A percentile compares a stretch with the other conserved stretches of the same genome.
Evolutionary conservation across 148 eudicot genomes (phyloP).

Genomic region (Rhododendron molle): DNA sequence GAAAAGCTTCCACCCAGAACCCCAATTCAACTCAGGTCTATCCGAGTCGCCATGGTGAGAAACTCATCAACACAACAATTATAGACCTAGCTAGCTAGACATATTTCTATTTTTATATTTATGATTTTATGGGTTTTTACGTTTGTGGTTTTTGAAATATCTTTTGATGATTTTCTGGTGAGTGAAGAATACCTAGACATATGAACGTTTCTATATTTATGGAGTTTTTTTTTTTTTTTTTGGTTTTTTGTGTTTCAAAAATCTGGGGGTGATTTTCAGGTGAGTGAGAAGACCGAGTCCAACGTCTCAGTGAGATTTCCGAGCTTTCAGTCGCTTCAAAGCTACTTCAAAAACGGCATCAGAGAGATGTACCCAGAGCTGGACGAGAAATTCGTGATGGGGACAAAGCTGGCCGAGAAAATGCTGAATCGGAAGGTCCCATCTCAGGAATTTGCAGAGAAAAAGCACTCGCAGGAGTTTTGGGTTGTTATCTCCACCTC

Average conservation of each 20-base stretch:
- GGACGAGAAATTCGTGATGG: constrained; percentile 60
- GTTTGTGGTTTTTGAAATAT: neutral
- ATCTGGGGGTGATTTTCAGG: constrained; percentile 32
- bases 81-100: neutral
- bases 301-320: constrained; percentile 66
- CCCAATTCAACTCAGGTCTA: constrained; percentile 50
- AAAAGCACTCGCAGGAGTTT: constrained; percentile 45
- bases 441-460: constrained; percentile 47
- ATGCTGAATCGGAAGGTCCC: constrained; percentile 51
- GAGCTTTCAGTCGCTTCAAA: constrained; percentile 46
- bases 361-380: constrained; percentile 53
- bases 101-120: neutral
- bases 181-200: constrained; percentile 16
- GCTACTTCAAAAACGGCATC: constrained; percentile 34
- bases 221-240: too few relatives aligned
- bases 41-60: constrained; percentile 65
- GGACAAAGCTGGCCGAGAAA: constrained; percentile 39
- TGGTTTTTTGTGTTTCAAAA: neutral
- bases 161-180: constrained; percentile 35
- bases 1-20: constrained; percentile 36
- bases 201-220: neutral
- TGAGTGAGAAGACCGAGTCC: constrained; percentile 45
- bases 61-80: neutral
- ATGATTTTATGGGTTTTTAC: neutral
- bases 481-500: constrained; percentile 33